Evolutionary conservation across 345 rosid genomes (phyloP), one percentile per base, ranked within the genome.

Genomic region (Gossypium raimondii): DNA sequence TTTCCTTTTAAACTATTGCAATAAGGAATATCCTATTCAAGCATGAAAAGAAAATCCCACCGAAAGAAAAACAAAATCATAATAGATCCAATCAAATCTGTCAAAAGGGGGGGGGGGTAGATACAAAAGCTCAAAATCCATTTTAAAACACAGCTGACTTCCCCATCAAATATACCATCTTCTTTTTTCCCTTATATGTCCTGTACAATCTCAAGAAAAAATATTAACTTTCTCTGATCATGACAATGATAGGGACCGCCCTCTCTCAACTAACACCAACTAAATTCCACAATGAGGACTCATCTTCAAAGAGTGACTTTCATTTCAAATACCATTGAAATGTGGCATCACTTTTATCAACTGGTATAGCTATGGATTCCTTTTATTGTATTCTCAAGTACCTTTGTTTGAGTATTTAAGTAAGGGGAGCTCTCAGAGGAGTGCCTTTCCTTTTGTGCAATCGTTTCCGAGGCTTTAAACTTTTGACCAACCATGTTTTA

Each of bases 371-470:
- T 64, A n/a, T 25, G 11, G 44, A 25, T 62, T 72, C 34, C 51
- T 86, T 84, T 68, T 81, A 86, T 70, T 82, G 82, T 60, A 17
- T 12, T 11, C 24, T 22, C 34, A 20, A 41, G 51, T 38, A 56
- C 27, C 74, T 12, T 58, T 18, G 13, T 69, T 83, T 24, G 17
- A 59, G 14, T 70, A 20, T 68, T 65, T 67, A 86, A 51, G 45
- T 67, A 43, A 82, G 67, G 70, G 87, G 95, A 67, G 98, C 84
- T 70, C 98, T 86, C 20, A 71, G 82, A 14, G 97, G 93, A 57
- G 82, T 44, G 55, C 97, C 91, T 84, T 93, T 93, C 76, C 98
- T 86, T 75, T 93, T 91, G 82, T 79, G 81, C 44, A 84, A 34
- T 73, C 79, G 86, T 76, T 67, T 75, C 75, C 86, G 79, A 16